Conservation (phyloP, 306 rosid genomes). For the Potentilla sterilis region DNA sequence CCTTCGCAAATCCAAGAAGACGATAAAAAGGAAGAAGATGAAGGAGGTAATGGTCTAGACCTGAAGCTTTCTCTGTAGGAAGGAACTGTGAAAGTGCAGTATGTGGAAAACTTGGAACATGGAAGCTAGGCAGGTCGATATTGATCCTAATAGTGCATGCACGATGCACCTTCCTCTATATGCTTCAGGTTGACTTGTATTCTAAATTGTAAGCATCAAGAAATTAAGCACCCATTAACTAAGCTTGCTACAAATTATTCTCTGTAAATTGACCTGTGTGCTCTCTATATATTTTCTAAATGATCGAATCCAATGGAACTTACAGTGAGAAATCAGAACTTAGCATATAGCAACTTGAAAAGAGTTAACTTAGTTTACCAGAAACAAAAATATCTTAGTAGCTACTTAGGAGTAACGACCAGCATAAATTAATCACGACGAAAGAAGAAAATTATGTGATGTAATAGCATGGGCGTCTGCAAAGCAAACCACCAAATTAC, state of each 20-base stretch:
- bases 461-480: too few species aligned
- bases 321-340: not conserved
- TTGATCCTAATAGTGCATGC: not conserved
- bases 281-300: not conserved
- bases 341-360: too few species aligned
- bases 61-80: conserved; percentile 63
- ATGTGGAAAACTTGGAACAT: not conserved
- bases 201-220: not conserved
- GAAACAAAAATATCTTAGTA: too few species aligned
- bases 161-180: not conserved
- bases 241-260: not conserved
- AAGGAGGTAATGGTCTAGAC: conserved; percentile 40
- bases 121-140: not conserved
- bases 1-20: conserved; percentile 30
- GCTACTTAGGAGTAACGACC: too few species aligned
- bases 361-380: not conserved
- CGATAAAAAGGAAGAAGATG: conserved; percentile 14
- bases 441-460: too few species aligned
- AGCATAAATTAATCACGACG: too few species aligned
- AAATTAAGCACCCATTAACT: not conserved
- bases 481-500: too few species aligned
- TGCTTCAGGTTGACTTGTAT: conserved; percentile 4
- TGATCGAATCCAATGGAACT: not conserved
- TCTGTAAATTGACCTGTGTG: not conserved
- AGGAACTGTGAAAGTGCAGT: not conserved